phyloP scores from a whole-genome alignment of 805 yeast genomes.

The Saccharomycopsis oosterbeekiorum region DNA sequence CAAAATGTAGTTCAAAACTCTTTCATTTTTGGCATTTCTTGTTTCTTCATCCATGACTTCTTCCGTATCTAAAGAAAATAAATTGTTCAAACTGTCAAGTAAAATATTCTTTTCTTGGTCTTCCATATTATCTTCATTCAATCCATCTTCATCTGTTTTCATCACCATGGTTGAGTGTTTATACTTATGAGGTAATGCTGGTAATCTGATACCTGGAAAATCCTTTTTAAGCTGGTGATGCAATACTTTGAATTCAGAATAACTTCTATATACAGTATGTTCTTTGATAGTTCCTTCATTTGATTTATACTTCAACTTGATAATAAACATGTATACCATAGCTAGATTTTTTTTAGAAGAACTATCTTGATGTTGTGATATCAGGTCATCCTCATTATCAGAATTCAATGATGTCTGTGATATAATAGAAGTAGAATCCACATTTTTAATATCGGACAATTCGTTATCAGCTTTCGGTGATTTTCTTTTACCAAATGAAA shows the following conservation, averaged over 20 bases:
- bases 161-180: constrained; percentile 16
- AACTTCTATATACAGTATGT: constrained; percentile 40
- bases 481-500: neutral
- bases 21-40: neutral
- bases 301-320: neutral
- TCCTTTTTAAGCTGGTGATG: constrained; percentile 39
- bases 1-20: constrained; percentile 4
- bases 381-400: neutral
- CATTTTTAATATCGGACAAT: neutral
- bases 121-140: neutral
- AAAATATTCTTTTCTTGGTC: neutral
- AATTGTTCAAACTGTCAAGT: neutral
- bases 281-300: constrained; percentile 28
- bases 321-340: neutral
- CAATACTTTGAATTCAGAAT: constrained; percentile 56
- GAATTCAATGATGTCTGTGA: neutral
- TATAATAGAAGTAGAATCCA: neutral
- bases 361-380: neutral
- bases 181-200: constrained; percentile 39
- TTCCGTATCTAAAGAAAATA: neutral
- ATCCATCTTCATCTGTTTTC: neutral
- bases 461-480: neutral
- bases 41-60: neutral
- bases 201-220: constrained; percentile 63
- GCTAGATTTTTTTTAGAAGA: neutral